Evolutionary conservation across 495 filamentous ascomycete species (phyloP).

Genomic region (Lindgomyces ingoldianus): DNA sequence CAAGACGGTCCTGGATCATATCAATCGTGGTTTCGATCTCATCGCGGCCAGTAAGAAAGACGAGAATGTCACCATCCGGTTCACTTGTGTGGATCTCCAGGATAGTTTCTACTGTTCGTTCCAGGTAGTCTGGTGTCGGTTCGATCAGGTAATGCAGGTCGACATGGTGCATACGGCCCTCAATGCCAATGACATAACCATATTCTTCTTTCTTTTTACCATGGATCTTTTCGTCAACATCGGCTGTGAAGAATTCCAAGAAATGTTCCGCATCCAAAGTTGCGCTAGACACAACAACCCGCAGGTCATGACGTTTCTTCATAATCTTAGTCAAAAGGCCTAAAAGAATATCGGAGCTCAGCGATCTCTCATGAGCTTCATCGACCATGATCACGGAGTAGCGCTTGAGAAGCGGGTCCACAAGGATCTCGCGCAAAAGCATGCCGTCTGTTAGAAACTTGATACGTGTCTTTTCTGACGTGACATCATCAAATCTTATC

Average conservation of each 20-base stretch:
- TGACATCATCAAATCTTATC: conserved; percentile 94
- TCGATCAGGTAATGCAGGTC: conserved; percentile 82
- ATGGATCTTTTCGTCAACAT: conserved; percentile 49
- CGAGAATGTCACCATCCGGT: conserved; percentile 79
- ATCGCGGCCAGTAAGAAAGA: conserved; percentile 49
- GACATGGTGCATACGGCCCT: conserved; percentile 90
- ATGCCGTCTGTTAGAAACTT: conserved; percentile 98
- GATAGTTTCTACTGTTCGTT: conserved; percentile 81
- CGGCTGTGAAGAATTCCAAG: conserved; percentile 71
- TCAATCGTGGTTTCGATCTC: conserved; percentile 46
- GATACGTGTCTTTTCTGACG: conserved; percentile 82
- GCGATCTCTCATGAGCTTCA: conserved; percentile 93
- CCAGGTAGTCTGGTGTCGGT: conserved; percentile 84
- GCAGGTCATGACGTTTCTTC: conserved; percentile 76
- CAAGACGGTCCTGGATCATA: conserved; percentile 41
- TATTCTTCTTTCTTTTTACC: conserved; percentile 42
- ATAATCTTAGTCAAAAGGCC: conserved; percentile 93
- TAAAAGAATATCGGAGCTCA: conserved; percentile 91
- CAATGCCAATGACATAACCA: conserved; percentile 81
- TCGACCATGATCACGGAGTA: conserved; percentile 99
- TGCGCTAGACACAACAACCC: conserved; percentile 91
- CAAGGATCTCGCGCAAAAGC: conserved; percentile 87
- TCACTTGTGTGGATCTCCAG: conserved; percentile 93
- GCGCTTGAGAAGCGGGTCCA: conserved; percentile 86
- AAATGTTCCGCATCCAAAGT: conserved; percentile 92